Percentiles rank a stretch among this genome's conserved stretches.
phyloP scores from a whole-genome alignment of 1,139 yeast genomes.

The Blastobotrys arbuscula region DNA sequence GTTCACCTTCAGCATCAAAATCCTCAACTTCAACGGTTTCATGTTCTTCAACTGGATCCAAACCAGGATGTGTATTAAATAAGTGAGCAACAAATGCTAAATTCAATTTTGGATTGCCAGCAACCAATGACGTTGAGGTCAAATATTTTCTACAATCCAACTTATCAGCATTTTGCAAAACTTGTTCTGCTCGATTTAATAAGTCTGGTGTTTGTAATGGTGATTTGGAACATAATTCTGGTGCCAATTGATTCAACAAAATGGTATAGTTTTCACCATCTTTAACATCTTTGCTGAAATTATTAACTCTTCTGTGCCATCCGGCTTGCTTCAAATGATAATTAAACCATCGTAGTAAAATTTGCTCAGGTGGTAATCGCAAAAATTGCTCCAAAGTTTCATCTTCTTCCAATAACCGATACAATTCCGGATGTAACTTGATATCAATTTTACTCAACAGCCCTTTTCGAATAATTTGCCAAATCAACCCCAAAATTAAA shows the following conservation, averaged over 20 bases:
- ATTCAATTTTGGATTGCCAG: conserved; percentile 95
- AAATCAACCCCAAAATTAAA: conserved; percentile 86
- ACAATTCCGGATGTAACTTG: conserved; percentile 92
- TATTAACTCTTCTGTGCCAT: conserved; percentile 76
- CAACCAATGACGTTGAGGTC: conserved; percentile 86
- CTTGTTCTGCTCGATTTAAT: conserved; percentile 77
- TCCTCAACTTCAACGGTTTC: conserved; percentile 82
- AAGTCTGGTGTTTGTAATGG: conserved; percentile 75
- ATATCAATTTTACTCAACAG: conserved; percentile 90
- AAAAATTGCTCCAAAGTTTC: conserved; percentile 95
- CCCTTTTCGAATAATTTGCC: conserved; percentile 98
- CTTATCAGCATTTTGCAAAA: conserved; percentile 80
- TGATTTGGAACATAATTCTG: conserved; percentile 70
- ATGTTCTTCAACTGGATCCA: conserved; percentile 89
- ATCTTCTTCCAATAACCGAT: conserved; percentile 90
- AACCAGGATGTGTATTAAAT: conserved; percentile 94
- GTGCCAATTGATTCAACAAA: conserved; percentile 79
- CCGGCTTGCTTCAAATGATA: conserved; percentile 94
- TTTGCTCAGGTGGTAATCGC: conserved; percentile 96
- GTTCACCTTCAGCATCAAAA: conserved; percentile 98
- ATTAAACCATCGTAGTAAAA: conserved; percentile 94
- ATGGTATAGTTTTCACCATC: conserved; percentile 97
- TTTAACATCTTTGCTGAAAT: conserved; percentile 80
- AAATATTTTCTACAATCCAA: conserved; percentile 89
- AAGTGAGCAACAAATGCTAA: conserved; percentile 95